phyloP scores from a whole-genome alignment of 2,329 filamentous ascomycete genomes.

The Pseudogymnoascus sp. region DNA sequence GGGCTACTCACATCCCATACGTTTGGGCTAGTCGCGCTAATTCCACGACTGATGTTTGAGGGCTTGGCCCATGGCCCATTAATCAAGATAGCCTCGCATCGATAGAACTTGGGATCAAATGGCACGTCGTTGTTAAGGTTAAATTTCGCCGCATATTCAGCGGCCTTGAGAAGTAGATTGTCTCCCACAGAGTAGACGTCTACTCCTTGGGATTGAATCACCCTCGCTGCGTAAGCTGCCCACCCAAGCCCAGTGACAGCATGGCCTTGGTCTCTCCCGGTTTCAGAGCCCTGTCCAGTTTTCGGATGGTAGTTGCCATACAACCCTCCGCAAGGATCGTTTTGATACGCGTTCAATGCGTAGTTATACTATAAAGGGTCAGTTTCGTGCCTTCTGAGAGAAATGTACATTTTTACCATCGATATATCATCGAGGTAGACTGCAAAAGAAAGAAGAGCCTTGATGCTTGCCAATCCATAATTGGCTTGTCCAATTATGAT shows the following conservation, averaged over 20 bases:
- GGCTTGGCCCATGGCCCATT: slow-evolving; percentile 34
- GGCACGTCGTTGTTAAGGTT: slow-evolving; percentile 33
- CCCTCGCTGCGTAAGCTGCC: slow-evolving; percentile 32
- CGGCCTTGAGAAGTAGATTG: slow-evolving; percentile 32
- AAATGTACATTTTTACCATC: slow-evolving; percentile 22
- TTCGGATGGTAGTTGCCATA: slow-evolving; percentile 27
- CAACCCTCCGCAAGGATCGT: slow-evolving; percentile 35
- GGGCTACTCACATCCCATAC: slow-evolving; percentile 20
- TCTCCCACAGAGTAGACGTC: slow-evolving; percentile 32
- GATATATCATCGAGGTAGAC: slow-evolving; percentile 38
- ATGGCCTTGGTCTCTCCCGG: slow-evolving; percentile 36
- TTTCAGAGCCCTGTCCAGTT: slow-evolving; percentile 35
- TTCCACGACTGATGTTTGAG: slow-evolving; percentile 27
- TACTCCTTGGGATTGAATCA: slow-evolving; percentile 32
- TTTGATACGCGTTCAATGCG: slow-evolving; percentile 33
- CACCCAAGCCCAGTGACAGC: slow-evolving; percentile 31
- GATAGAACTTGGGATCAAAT: slow-evolving; percentile 33
- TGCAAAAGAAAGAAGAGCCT: slow-evolving; percentile 35
- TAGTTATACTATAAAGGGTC: slow-evolving; percentile 33
- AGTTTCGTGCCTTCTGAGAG: not conserved
- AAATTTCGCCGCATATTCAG: slow-evolving; percentile 37
- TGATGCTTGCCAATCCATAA: slow-evolving; percentile 38
- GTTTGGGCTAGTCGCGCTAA: slow-evolving; percentile 14
- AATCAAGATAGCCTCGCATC: slow-evolving; percentile 37
- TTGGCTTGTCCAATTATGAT: slow-evolving; percentile 38